phyloP scores from a whole-genome alignment of 148 eudicot species.

The Limonium bicolor region DNA sequence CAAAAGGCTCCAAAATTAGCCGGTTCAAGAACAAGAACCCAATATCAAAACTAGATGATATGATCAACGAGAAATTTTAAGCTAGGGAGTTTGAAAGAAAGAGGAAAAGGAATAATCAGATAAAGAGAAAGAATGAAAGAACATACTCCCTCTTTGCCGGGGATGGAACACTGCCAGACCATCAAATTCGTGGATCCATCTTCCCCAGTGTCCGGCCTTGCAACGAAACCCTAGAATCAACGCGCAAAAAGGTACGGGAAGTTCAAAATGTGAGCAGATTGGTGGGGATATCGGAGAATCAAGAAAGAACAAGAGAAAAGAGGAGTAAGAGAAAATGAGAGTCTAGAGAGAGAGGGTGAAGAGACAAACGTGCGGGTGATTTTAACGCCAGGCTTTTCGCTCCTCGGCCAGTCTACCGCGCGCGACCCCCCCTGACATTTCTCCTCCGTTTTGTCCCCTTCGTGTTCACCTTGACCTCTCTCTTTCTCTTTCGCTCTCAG shows the following conservation, averaged over 20 bases:
- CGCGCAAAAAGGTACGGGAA: no score
- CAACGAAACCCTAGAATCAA: conserved; percentile 39
- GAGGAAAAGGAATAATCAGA: neutral
- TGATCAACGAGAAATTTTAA: no score
- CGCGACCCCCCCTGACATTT: conserved; percentile 23
- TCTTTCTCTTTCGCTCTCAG: neutral
- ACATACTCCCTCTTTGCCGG: conserved; percentile 46
- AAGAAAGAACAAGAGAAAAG: neutral
- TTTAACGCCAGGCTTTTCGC: conserved; percentile 47
- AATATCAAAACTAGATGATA: no score
- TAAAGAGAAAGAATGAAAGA: neutral
- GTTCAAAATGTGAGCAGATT: neutral
- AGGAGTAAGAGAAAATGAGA: neutral
- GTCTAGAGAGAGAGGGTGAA: neutral
- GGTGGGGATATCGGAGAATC: no score
- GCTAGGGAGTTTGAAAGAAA: no score
- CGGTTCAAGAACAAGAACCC: no score
- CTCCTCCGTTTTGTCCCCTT: no score
- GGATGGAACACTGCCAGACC: conserved; percentile 45
- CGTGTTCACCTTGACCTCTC: neutral
- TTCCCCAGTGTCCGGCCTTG: conserved; percentile 30
- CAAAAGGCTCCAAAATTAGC: no score
- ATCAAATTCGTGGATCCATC: conserved; percentile 45
- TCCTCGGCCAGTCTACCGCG: conserved; percentile 47
- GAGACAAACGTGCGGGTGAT: conserved; percentile 40